Evolutionary conservation across 2,329 filamentous ascomycete genomes (phyloP), one percentile per base, ranked within the genome.

Genomic region (Colletotrichum euphorbiae): DNA sequence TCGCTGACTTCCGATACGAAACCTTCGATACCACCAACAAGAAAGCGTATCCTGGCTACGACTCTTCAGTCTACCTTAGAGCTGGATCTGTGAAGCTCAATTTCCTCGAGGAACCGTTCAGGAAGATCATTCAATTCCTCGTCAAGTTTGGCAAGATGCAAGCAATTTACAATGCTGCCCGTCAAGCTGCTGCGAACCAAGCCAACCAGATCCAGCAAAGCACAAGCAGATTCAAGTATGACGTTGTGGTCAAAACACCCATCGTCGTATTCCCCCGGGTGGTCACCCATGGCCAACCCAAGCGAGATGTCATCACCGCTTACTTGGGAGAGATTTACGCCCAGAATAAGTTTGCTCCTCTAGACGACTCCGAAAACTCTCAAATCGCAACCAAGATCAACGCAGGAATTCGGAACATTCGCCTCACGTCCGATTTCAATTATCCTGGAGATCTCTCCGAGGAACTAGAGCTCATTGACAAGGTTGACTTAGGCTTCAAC

Each of bases 71-170:
- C 33, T 97, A 90, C 75, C 83, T 99, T 11, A 90, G 95, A 40
- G 95, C 96, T 17, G 96, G 96, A 1, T 99, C 96, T 0, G 91
- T 99, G 78, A 98, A 97, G 80, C 85, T 99, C 76, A 98, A 98
- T 77, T 99, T 99, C 77, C 82, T 98, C 4, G 95, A 98, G 70
- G 97, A 99, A 78, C 96, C 96, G 0, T 98, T 98, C 83, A 90
- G 96, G 59, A 98, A 98, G 80, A 98, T 99, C 71, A 93, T 99
- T 79, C 93, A 97, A 72, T 99, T 99, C 79, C 84, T 97, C 48
- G 94, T 99, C 77, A 99, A 99, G 75, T 99, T 99, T 77, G 96
- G 97, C 69, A 97, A 97, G 80, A 99, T 99, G 96, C 96, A 99
- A 79, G 95, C 96, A 21, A 92, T 99, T 60, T 99, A 97, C 83